Percentiles rank a stretch among this genome's conserved stretches.
Evolutionary conservation across 1,139 yeast species (phyloP).

Genomic region (Scheffersomyces quercinus): DNA sequence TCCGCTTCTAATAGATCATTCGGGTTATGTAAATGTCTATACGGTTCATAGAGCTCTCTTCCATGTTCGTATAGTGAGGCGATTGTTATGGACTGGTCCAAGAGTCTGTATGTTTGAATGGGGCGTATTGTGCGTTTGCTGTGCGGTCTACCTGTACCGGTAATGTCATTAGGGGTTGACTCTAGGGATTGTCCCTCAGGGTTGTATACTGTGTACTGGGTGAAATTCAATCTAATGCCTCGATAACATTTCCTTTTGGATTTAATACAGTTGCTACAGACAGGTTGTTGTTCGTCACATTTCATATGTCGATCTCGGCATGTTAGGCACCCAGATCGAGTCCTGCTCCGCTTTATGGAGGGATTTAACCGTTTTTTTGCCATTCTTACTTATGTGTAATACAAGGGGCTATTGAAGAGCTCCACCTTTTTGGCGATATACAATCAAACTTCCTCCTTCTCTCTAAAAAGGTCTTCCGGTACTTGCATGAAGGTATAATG

Average conservation of each 20-base stretch:
- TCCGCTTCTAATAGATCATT: constrained; percentile 37
- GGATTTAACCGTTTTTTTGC: constrained; percentile 20
- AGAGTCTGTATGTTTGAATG: constrained; percentile 18
- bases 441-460: too few relatives aligned
- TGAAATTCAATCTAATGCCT: constrained; percentile 47
- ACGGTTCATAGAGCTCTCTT: constrained; percentile 30
- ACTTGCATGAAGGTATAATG: too few relatives aligned
- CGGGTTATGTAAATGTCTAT: constrained; percentile 30
- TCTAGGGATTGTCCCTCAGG: constrained; percentile 22
- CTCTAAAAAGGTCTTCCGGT: too few relatives aligned
- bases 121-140: background rate
- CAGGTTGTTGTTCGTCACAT: constrained; percentile 50
- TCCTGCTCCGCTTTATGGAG: constrained; percentile 29
- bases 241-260: constrained; percentile 45
- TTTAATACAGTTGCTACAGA: constrained; percentile 45
- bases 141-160: too few relatives aligned
- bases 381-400: constrained; percentile 6
- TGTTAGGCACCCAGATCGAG: constrained; percentile 49
- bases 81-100: constrained; percentile 46
- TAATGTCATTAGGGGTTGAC: too few relatives aligned
- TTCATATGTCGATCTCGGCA: constrained; percentile 52
- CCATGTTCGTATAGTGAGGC: constrained; percentile 42
- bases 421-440: too few relatives aligned
- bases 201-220: constrained; percentile 43
- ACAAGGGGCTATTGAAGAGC: constrained; percentile 1